Evolutionary conservation across 1,284 basidiomycete species (phyloP), one percentile per base, ranked within the genome.

Genomic region (Abortiporus biennis): DNA sequence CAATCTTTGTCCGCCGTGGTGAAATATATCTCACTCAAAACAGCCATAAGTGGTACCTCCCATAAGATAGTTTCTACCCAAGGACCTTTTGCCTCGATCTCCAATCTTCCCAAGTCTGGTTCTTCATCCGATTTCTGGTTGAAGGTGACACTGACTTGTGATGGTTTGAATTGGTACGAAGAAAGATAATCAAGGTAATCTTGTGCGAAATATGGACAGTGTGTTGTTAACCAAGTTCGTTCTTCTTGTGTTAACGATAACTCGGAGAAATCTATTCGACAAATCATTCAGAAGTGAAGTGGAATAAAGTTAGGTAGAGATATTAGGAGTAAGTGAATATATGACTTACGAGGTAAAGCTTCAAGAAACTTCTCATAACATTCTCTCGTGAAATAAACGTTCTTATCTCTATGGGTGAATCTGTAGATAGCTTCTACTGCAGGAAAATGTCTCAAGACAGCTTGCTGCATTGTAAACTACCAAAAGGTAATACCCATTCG

Each of bases 11-110:
- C 80, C 16, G 82, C 81, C 11, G 74, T 69, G 16, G 57, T 64
- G 58, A 88, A 92, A 62, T 85, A 86, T 20, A 76, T 75, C 65
- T 92, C 80, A 63, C 89, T 89, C 36, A 93, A 68, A 52, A 84
- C 85, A 6, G 91, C 82, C 90, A 97, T 92, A 36, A 97, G 69
- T 1, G 92, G 93, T 0, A 98, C 92, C 65, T 99, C 95, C 81
- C 96, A 99, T 15, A 97, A 66, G 46, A 99, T 97, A 5, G 89
- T 81, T 50, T 97, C 92, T 1, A 68, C 67, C 95, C 96, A 99
- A 3, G 74, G 72, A 0, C 95, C 95, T 22, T 60, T 58, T 8
- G 84, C 79, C 44, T 78, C 74, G 46, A 98, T 82, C 41, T 85
- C 78, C 29, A 98, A 69, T 43, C 74, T 65, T 1, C 95, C 95